Evolutionary conservation across 108 stramenopile genomes (phyloP).

Genomic region (Bacterosira constricta): DNA sequence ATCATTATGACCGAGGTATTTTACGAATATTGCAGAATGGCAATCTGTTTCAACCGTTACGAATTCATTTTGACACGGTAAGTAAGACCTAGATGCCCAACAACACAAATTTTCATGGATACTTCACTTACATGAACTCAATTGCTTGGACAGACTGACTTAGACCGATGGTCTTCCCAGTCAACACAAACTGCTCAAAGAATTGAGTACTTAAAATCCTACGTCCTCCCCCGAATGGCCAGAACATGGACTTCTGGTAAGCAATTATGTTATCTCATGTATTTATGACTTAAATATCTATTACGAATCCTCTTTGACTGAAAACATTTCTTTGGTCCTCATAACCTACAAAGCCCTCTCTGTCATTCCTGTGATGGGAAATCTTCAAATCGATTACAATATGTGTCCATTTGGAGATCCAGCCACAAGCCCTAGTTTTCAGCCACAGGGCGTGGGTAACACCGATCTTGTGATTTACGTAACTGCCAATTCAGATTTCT

Average conservation of each 20-base stretch:
- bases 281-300: no score
- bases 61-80: constrained; percentile 12
- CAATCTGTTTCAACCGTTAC: constrained; percentile 1
- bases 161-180: constrained; percentile 6
- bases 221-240: constrained; percentile 18
- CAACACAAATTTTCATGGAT: no score
- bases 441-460: neutral
- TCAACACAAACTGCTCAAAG: neutral
- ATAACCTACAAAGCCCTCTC: no score
- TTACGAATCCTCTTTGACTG: no score
- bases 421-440: neutral
- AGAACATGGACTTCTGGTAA: constrained; percentile 19
- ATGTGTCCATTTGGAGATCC: constrained; percentile 17
- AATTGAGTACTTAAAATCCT: neutral
- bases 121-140: no score
- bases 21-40: neutral
- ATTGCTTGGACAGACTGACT: constrained; percentile 4
- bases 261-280: no score
- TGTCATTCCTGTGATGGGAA: constrained; percentile 10
- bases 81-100: neutral
- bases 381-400: constrained; percentile 5
- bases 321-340: no score
- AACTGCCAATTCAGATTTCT: neutral
- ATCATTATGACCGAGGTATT: no score
- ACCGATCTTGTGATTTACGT: neutral